A percentile compares a stretch with the other conserved stretches of the same genome.
These are phyloP conservation scores for Ascodesmis nigricans DNA, from an alignment of 495 filamentous ascomycete species.

Conservation along the genomic window DNA sequence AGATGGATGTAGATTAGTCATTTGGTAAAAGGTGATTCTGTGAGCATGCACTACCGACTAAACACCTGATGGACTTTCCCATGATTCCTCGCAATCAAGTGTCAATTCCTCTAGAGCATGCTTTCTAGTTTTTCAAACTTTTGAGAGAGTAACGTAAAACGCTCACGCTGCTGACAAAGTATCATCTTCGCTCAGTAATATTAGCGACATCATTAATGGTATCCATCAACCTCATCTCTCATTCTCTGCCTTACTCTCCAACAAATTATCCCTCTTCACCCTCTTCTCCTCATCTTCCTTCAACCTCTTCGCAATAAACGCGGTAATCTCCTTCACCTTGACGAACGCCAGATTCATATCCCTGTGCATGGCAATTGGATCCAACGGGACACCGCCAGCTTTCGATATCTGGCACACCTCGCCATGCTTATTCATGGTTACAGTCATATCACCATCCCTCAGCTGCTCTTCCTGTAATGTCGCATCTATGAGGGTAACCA, in stretches of 20 bases:
- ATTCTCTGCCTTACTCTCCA: slow-evolving; percentile 67
- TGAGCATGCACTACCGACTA: too few relatives aligned
- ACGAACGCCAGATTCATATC: slow-evolving; percentile 45
- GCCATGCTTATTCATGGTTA: slow-evolving; percentile 70
- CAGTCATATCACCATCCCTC: slow-evolving; percentile 58
- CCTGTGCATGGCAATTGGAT: slow-evolving; percentile 49
- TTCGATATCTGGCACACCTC: slow-evolving; percentile 86
- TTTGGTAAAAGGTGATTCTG: too few relatives aligned
- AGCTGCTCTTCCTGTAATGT: slow-evolving; percentile 68
- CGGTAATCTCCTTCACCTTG: slow-evolving; percentile 60
- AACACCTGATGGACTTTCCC: too few relatives aligned
- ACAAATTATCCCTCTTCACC: slow-evolving; percentile 47
- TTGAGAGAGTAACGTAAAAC: too few relatives aligned
- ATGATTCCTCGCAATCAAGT: too few relatives aligned
- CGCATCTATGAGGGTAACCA: slow-evolving; percentile 47
- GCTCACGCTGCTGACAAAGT: too few relatives aligned
- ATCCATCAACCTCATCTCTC: too few relatives aligned
- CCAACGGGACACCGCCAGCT: slow-evolving; percentile 55
- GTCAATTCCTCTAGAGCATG: too few relatives aligned
- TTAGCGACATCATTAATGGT: too few relatives aligned
- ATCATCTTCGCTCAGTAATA: too few relatives aligned
- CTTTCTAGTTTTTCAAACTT: too few relatives aligned
- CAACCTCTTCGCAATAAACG: slow-evolving; percentile 44
- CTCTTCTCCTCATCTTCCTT: slow-evolving; percentile 55
- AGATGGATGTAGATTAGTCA: too few relatives aligned